Percentiles rank a stretch among this genome's conserved stretches.
These are phyloP conservation scores for Pseudovirgaria hyperparasitica DNA, from an alignment of 2,329 filamentous ascomycete genomes.

Conservation along the genomic window DNA sequence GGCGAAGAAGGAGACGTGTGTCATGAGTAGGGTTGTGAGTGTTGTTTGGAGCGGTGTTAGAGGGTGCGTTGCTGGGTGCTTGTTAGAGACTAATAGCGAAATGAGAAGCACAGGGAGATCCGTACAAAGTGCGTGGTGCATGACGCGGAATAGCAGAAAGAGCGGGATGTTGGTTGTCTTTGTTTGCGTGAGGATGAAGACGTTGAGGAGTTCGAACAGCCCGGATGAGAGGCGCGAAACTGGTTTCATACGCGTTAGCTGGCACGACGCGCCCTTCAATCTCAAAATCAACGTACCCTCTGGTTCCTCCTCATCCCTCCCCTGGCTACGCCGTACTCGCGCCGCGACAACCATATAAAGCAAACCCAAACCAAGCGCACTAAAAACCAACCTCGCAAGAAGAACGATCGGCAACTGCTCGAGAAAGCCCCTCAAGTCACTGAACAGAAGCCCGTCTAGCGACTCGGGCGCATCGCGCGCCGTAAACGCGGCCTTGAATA, in stretches of 20 bases:
- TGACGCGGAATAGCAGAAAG: slow-evolving; percentile 60
- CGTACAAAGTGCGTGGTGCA: slow-evolving; percentile 40
- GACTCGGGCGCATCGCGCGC: slow-evolving; percentile 80
- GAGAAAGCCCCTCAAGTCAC: slow-evolving; percentile 1
- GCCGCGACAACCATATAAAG: slow-evolving; percentile 17
- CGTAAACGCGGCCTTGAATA: slow-evolving; percentile 86
- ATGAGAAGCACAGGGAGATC: slow-evolving; percentile 8
- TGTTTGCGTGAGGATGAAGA: slow-evolving; percentile 80
- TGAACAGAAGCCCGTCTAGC: slow-evolving; percentile 18
- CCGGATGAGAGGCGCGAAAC: slow-evolving; percentile 38
- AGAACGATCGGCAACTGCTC: slow-evolving; percentile 13
- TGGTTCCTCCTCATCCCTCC: slow-evolving; percentile 7
- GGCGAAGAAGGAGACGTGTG: slow-evolving; percentile 78
- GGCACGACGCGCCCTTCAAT: no score
- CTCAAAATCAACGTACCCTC: no score
- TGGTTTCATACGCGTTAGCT: slow-evolving; percentile 9
- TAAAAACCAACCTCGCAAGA: slow-evolving; percentile 24
- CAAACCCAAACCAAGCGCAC: slow-evolving; percentile 17
- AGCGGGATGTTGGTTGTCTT: slow-evolving; percentile 75
- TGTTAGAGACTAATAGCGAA: not conserved
- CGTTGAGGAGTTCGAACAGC: slow-evolving; percentile 48
- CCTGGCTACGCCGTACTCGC: slow-evolving; percentile 7
- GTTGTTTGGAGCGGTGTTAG: slow-evolving; percentile 46
- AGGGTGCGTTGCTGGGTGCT: slow-evolving; percentile 22
- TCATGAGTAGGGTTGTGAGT: slow-evolving; percentile 60